Conservation (phyloP, 768 basidiomycete genomes). For the Pisolithus microcarpus region DNA sequence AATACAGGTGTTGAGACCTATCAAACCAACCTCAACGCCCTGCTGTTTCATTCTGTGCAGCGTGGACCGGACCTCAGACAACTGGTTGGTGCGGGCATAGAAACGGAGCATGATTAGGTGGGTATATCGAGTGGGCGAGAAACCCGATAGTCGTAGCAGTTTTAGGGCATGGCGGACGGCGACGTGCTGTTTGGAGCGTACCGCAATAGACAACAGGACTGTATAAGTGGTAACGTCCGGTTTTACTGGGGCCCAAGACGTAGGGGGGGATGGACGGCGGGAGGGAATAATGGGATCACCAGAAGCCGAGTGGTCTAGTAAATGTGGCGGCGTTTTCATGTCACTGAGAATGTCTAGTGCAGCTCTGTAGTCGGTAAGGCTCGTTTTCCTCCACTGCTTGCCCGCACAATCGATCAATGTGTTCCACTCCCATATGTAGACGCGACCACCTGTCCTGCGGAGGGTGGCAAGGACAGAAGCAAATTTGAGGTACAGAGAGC, state of each 20-base stretch:
- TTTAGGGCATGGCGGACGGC: conserved; percentile 45
- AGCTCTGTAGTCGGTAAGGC: conserved; percentile 48
- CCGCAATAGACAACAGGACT: conserved; percentile 58
- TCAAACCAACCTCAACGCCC: conserved; percentile 47
- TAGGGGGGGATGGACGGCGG: background rate
- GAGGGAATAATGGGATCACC: background rate
- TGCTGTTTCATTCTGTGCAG: conserved; percentile 47
- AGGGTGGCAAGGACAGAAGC: conserved; percentile 61
- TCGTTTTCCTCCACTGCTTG: conserved; percentile 55
- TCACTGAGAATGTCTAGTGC: conserved; percentile 57
- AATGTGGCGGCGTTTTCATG: conserved; percentile 38
- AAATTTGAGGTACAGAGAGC: conserved; percentile 53
- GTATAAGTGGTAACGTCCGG: conserved; percentile 71
- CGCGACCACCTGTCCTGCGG: conserved; percentile 43
- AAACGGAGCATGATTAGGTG: conserved; percentile 54
- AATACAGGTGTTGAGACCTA: conserved; percentile 63
- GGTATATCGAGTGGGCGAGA: conserved; percentile 55
- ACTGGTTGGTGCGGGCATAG: conserved; percentile 40
- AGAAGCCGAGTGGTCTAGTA: conserved; percentile 30
- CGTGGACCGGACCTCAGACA: conserved; percentile 49
- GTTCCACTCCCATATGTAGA: conserved; percentile 72
- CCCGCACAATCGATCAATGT: conserved; percentile 61
- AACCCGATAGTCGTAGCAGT: conserved; percentile 47
- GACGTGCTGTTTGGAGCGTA: conserved; percentile 36
- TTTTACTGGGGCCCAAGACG: conserved; percentile 5